A percentile compares a stretch with the other conserved stretches of the same genome.
phyloP scores from a whole-genome alignment of 2,329 filamentous ascomycete genomes.

The Didymella glomerata region DNA sequence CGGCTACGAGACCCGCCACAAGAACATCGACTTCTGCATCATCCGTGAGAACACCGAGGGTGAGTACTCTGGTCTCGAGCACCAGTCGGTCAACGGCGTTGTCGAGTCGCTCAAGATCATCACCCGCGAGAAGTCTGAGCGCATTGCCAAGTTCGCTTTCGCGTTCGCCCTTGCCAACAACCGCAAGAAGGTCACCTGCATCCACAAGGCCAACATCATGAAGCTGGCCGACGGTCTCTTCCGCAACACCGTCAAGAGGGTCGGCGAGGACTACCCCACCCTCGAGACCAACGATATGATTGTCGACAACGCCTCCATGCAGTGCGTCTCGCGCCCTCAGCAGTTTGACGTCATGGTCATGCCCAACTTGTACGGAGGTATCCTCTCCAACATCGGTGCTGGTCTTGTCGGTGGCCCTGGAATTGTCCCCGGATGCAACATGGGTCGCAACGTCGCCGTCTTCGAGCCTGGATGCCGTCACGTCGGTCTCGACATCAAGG shows the following conservation, averaged over 20 bases:
- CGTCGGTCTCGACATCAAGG: constrained; percentile 99
- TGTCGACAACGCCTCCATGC: constrained; percentile 99
- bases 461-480: constrained; percentile 99
- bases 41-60: constrained; percentile 99
- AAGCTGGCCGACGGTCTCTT: constrained; percentile 99
- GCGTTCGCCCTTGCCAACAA: constrained; percentile 98
- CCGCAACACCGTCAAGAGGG: constrained; percentile 94
- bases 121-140: constrained; percentile 97
- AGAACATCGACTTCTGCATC: constrained; percentile 97
- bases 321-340: constrained; percentile 93
- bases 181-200: constrained; percentile 99
- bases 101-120: constrained; percentile 99
- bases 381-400: constrained; percentile 97
- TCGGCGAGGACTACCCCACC: constrained; percentile 93
- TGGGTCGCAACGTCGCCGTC: constrained; percentile 97
- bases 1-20: constrained; percentile 96
- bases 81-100: constrained; percentile 94
- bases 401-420: constrained; percentile 96
- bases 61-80: constrained; percentile 98
- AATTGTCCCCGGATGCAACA: constrained; percentile 98
- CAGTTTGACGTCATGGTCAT: constrained; percentile 99
- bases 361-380: constrained; percentile 99
- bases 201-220: constrained; percentile 99
- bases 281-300: constrained; percentile 99
- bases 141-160: constrained; percentile 98